phyloP scores from a whole-genome alignment of 495 filamentous ascomycete species.

The Hyaloscypha variabilis region DNA sequence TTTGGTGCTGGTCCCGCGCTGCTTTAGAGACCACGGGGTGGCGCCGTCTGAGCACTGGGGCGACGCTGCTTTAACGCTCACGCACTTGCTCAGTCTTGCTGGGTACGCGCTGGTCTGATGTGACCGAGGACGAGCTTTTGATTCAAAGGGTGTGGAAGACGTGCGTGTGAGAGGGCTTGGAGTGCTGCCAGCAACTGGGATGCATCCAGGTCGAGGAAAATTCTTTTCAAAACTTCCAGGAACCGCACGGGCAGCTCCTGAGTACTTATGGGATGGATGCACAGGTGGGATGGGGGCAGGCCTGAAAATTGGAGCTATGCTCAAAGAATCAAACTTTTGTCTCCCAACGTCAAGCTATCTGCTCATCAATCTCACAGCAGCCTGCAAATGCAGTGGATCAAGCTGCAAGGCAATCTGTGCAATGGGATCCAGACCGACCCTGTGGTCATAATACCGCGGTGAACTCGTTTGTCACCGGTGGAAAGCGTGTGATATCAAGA shows the following conservation, averaged over 20 bases:
- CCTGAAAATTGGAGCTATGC: constrained; percentile 1
- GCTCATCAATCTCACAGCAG: constrained; percentile 7
- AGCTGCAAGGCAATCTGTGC: not conserved
- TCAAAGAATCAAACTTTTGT: constrained; percentile 6
- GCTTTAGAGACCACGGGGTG: constrained; percentile 8
- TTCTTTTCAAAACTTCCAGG: not conserved
- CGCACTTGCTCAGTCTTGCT: not conserved
- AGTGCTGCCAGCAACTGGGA: not conserved
- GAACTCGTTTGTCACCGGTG: constrained; percentile 2
- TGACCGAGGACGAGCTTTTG: not conserved
- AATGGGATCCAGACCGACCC: constrained; percentile 13
- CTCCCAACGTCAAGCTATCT: constrained; percentile 10
- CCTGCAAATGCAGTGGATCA: constrained; percentile 9
- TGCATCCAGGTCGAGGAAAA: constrained; percentile 2
- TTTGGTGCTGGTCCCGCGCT: constrained; percentile 8
- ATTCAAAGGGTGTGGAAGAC: not conserved
- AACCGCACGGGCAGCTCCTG: not conserved
- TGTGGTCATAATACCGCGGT: not conserved
- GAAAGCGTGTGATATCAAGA: not conserved
- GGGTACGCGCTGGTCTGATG: not conserved
- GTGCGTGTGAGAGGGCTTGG: not conserved
- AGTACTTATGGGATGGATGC: constrained; percentile 7
- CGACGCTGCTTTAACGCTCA: constrained; percentile 7
- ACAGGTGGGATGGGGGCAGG: not conserved
- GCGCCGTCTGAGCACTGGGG: not conserved